phyloP scores from a whole-genome alignment of 75 land plant genomes.

The Pseudotsuga menziesii region DNA sequence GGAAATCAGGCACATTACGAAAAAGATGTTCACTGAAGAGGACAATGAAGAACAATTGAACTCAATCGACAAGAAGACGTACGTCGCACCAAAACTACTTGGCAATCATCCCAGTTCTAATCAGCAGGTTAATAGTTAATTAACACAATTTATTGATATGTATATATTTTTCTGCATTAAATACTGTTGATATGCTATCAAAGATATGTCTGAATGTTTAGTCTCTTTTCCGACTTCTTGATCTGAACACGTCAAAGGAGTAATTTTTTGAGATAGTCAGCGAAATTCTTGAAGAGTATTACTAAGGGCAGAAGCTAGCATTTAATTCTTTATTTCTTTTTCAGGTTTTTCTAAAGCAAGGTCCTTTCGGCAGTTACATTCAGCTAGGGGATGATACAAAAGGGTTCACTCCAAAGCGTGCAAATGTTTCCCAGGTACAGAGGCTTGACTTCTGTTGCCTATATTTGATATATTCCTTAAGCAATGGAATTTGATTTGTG shows the following conservation, averaged over 20 bases:
- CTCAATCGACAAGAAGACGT: background rate
- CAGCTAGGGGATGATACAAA: slow-evolving; percentile 68
- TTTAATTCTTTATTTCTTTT: background rate
- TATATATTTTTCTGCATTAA: background rate
- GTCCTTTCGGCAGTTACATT: slow-evolving; percentile 67
- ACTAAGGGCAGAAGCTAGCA: background rate
- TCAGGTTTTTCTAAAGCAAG: slow-evolving; percentile 58
- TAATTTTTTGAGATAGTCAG: background rate
- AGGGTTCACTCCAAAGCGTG: slow-evolving; percentile 50
- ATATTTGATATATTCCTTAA: too few species aligned
- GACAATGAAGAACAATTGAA: slow-evolving; percentile 16
- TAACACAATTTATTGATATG: too few species aligned
- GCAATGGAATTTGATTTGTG: too few species aligned
- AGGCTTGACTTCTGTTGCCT: too few species aligned
- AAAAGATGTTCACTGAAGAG: slow-evolving; percentile 36
- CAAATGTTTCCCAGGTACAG: slow-evolving; percentile 37
- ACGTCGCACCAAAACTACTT: slow-evolving; percentile 42
- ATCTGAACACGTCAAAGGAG: background rate
- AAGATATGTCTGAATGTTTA: background rate
- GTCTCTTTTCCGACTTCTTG: background rate
- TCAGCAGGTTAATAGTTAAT: slow-evolving; percentile 34
- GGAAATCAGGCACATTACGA: slow-evolving; percentile 51
- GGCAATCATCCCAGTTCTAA: slow-evolving; percentile 40
- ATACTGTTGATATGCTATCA: too few species aligned
- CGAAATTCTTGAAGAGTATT: background rate